phyloP scores from a whole-genome alignment of 192 early-diverging fungal species.

The Allomyces arbusculus region DNA sequence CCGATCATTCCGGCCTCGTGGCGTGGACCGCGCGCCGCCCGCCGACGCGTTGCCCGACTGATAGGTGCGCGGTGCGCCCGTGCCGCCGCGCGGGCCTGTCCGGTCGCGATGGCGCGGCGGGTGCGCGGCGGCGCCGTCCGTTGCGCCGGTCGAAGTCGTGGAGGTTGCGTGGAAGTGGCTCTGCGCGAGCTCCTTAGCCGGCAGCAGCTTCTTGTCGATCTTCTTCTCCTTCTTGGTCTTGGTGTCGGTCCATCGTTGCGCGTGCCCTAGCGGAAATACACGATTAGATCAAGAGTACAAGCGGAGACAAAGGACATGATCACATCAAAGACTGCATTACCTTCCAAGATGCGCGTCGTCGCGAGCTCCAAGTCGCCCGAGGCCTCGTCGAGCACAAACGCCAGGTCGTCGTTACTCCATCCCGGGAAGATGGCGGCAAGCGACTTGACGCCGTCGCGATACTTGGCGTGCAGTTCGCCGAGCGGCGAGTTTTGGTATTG shows the following conservation, averaged over 20 bases:
- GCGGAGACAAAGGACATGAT: constrained; percentile 1
- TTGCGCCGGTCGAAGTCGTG: too few species aligned
- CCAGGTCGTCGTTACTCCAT: constrained; percentile 77
- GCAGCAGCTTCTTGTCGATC: not conserved
- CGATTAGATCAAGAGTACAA: not conserved
- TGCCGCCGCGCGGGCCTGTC: too few species aligned
- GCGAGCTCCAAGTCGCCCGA: constrained; percentile 65
- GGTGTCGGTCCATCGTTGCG: constrained; percentile 70
- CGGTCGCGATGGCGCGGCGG: too few species aligned
- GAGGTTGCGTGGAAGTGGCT: too few species aligned
- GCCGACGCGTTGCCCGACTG: too few species aligned
- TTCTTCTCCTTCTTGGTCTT: constrained; percentile 48
- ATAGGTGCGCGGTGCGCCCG: too few species aligned
- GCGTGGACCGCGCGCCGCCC: too few species aligned
- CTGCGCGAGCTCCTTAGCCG: not conserved
- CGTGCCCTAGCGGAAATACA: constrained; percentile 32
- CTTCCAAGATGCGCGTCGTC: constrained; percentile 61
- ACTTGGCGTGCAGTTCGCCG: constrained; percentile 36
- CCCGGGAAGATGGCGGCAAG: constrained; percentile 51
- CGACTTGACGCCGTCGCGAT: constrained; percentile 33
- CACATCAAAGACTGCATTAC: constrained; percentile 17
- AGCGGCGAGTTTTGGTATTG: constrained; percentile 5
- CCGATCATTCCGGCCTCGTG: too few species aligned
- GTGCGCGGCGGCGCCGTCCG: too few species aligned
- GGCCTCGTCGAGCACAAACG: constrained; percentile 65